These are phyloP conservation scores for Cornus controversa DNA, from an alignment of 148 eudicot species.

Conservation along the genomic window DNA sequence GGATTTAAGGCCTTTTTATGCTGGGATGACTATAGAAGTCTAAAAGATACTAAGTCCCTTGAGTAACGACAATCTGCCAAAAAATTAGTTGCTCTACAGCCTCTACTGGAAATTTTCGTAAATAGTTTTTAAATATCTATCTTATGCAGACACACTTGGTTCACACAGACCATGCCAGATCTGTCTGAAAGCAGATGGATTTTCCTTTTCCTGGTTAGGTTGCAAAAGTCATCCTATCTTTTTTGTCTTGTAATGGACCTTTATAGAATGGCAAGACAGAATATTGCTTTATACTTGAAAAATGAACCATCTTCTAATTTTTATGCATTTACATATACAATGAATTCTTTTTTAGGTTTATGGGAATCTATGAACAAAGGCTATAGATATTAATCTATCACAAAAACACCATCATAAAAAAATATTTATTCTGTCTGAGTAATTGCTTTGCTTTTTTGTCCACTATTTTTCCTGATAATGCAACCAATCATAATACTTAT, in stretches of 20 bases:
- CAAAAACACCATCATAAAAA: not conserved
- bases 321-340: no score
- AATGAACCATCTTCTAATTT: no score
- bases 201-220: constrained; percentile 10
- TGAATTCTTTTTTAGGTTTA: no score
- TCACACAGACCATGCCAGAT: not conserved
- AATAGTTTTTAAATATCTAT: not conserved
- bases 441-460: constrained; percentile 3
- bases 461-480: not conserved
- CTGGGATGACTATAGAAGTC: not conserved
- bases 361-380: not conserved
- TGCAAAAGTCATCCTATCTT: not conserved
- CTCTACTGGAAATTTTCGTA: not conserved
- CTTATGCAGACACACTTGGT: not conserved
- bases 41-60: not conserved
- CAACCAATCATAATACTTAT: constrained; percentile 3
- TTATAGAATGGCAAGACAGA: no score
- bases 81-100: not conserved
- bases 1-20: not conserved
- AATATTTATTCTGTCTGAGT: constrained; percentile 9
- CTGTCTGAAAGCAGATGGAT: not conserved
- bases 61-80: not conserved
- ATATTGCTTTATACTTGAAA: no score
- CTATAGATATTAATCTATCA: not conserved
- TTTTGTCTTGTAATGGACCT: no score